Evolutionary conservation across 176 grass and related monocot species (phyloP).

Genomic region (Bolboschoenus planiculmis): DNA sequence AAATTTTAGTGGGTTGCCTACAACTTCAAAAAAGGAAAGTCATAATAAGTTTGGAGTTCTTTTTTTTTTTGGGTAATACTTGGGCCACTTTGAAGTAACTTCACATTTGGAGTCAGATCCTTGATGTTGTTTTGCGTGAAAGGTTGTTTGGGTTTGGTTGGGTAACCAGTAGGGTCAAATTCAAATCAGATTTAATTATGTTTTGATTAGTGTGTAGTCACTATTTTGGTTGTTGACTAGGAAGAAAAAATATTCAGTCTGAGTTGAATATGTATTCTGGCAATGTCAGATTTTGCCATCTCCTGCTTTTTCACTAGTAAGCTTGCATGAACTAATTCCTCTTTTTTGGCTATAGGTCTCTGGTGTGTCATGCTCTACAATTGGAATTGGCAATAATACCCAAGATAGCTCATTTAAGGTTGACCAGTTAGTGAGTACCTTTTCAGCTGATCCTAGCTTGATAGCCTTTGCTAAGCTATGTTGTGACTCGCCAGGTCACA

Average conservation of each 20-base stretch:
- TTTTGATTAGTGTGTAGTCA: not conserved
- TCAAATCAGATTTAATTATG: not conserved
- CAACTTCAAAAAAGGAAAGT: not conserved
- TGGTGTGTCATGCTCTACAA: constrained; percentile 35
- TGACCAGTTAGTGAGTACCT: constrained; percentile 87
- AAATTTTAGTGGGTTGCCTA: not conserved
- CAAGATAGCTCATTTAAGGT: constrained; percentile 46
- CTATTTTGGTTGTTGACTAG: not conserved
- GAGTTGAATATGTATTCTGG: not conserved
- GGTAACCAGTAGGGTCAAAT: not conserved
- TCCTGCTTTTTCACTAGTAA: not conserved
- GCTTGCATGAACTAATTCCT: not conserved
- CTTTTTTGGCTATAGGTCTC: constrained; percentile 49
- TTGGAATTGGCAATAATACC: constrained; percentile 7
- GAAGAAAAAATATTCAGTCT: not conserved
- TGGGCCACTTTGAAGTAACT: not conserved
- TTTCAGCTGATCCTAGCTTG: constrained; percentile 92
- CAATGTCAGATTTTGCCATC: not conserved
- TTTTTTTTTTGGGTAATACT: not conserved
- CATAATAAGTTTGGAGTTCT: not conserved
- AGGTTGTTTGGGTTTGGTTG: not conserved
- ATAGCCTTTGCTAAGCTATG: constrained; percentile 91
- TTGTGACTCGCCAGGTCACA: constrained; percentile 51
- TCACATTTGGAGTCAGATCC: not conserved
- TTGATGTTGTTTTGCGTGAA: not conserved